Percentiles rank a stretch among this genome's conserved stretches.
phyloP scores from a whole-genome alignment of 345 rosid species.

The Corchorus capsularis region DNA sequence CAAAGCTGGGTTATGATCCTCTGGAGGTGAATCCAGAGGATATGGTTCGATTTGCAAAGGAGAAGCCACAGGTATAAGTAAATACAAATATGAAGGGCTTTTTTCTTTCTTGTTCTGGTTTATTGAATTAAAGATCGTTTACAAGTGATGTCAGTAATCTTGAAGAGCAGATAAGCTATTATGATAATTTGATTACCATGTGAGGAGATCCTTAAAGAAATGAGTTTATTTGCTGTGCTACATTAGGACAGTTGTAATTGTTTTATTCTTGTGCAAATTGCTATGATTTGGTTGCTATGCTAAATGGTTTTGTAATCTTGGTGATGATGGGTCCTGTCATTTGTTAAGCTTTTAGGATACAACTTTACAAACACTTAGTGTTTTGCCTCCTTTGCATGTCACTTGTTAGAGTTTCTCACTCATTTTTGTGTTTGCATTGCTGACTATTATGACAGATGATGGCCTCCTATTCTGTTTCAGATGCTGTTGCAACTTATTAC shows the following conservation, averaged over 20 bases:
- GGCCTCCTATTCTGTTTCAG: slow-evolving; percentile 99
- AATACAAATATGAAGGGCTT: slow-evolving; percentile 10
- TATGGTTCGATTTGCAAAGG: slow-evolving; percentile 95
- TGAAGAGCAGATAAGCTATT: slow-evolving; percentile 7
- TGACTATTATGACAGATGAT: slow-evolving; percentile 67
- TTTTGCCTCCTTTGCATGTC: slow-evolving; percentile 11
- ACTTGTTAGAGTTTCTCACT: slow-evolving; percentile 22
- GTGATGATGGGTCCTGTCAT: background rate
- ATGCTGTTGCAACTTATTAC: slow-evolving; percentile 96
- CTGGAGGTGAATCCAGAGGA: slow-evolving; percentile 98
- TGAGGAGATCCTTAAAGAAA: background rate
- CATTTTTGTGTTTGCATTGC: slow-evolving; percentile 24
- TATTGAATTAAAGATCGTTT: slow-evolving; percentile 13
- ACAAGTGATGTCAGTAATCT: background rate
- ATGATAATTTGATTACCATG: background rate
- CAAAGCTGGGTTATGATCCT: slow-evolving; percentile 97
- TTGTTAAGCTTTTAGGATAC: background rate
- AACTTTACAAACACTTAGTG: background rate
- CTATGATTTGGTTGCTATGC: slow-evolving; percentile 4
- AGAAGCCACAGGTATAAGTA: slow-evolving; percentile 80
- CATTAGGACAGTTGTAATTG: background rate
- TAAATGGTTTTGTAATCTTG: slow-evolving; percentile 10
- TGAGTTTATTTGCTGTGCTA: slow-evolving; percentile 8
- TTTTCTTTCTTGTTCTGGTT: slow-evolving; percentile 20
- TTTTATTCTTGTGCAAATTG: slow-evolving; percentile 8